phyloP scores from a whole-genome alignment of 371 early-diverging fungal genomes.

The Umbelopsis sp. region DNA sequence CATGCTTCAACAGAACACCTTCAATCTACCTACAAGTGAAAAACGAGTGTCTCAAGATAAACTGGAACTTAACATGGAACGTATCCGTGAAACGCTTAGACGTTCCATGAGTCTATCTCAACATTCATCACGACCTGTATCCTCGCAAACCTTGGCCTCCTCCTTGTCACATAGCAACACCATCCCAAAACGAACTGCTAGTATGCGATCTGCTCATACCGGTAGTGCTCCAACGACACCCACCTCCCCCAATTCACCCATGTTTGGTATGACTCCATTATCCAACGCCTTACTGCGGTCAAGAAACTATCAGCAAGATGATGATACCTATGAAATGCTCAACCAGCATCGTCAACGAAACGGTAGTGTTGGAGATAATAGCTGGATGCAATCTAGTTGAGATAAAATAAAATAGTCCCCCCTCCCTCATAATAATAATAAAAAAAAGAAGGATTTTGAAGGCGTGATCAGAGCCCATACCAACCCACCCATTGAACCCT shows the following conservation, averaged over 20 bases:
- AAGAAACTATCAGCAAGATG: conserved; percentile 20
- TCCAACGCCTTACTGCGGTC: conserved; percentile 25
- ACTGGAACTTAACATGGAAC: conserved; percentile 22
- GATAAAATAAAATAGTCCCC: no score
- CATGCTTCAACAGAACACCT: not conserved
- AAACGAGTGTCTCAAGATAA: conserved; percentile 12
- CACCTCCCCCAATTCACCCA: conserved; percentile 30
- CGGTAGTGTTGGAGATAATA: conserved; percentile 10
- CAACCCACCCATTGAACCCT: no score
- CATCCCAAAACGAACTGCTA: conserved; percentile 53
- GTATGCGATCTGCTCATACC: conserved; percentile 34
- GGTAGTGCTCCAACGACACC: conserved; percentile 40
- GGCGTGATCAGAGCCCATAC: no score
- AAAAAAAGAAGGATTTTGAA: no score
- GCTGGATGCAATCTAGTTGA: conserved; percentile 10
- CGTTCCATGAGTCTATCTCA: conserved; percentile 32
- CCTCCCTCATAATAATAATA: no score
- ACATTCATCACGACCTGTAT: conserved; percentile 13
- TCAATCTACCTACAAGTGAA: not conserved
- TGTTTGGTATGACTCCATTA: conserved; percentile 28
- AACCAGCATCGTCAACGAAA: conserved; percentile 22
- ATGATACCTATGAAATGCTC: conserved; percentile 27
- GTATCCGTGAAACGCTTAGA: conserved; percentile 31
- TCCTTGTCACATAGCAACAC: conserved; percentile 33
- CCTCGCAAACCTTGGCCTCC: not conserved